Evolutionary conservation across 495 filamentous ascomycete species (phyloP).

Genomic region (Podospora tetraspora): DNA sequence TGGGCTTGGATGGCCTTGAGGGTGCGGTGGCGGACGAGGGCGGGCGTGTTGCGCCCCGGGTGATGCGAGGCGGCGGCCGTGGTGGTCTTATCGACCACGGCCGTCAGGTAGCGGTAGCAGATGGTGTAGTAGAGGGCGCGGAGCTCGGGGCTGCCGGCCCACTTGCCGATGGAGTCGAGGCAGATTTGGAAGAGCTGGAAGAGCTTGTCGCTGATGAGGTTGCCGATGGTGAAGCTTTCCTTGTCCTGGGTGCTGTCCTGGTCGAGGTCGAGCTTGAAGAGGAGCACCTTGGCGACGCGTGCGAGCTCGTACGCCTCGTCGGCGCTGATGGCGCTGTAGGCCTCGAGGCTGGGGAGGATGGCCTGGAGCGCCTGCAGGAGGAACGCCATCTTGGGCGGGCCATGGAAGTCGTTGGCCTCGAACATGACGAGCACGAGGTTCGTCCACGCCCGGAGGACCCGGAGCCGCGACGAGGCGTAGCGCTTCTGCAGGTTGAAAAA

Average conservation of each 20-base stretch:
- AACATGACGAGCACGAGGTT: constrained; percentile 75
- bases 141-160: constrained; percentile 61
- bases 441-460: constrained; percentile 71
- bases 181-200: constrained; percentile 85
- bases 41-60: not conserved
- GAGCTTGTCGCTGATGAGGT: constrained; percentile 80
- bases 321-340: constrained; percentile 57
- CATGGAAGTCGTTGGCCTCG: constrained; percentile 67
- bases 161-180: constrained; percentile 65
- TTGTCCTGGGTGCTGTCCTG: constrained; percentile 41
- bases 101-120: constrained; percentile 74
- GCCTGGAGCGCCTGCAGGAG: constrained; percentile 79
- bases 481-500: constrained; percentile 60
- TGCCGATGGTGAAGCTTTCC: constrained; percentile 50
- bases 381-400: constrained; percentile 61
- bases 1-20: constrained; percentile 69
- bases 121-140: constrained; percentile 83
- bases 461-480: constrained; percentile 53
- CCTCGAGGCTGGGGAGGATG: constrained; percentile 78
- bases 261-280: constrained; percentile 63
- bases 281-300: constrained; percentile 66
- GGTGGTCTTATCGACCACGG: constrained; percentile 54
- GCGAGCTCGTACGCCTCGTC: constrained; percentile 67
- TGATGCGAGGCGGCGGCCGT: not conserved
- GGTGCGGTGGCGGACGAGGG: constrained; percentile 51